A percentile compares a stretch with the other conserved stretches of the same genome.
These are phyloP conservation scores for Neoboletus subvelutipes DNA, from an alignment of 768 basidiomycete genomes.

Conservation along the genomic window DNA sequence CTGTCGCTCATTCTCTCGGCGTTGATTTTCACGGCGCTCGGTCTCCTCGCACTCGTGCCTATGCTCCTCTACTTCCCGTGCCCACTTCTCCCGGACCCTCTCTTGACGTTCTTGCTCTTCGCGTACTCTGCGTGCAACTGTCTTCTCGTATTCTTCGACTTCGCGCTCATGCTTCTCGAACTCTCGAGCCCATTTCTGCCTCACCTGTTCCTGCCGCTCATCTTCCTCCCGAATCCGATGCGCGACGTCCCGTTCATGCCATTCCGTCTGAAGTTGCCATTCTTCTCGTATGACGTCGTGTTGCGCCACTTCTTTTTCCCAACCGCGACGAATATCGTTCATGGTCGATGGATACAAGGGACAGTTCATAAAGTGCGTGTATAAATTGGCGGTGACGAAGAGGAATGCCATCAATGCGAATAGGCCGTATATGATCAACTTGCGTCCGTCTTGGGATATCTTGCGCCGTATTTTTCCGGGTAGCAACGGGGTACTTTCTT, in stretches of 20 bases:
- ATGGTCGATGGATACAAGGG: conserved; percentile 13
- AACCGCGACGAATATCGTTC: conserved; percentile 7
- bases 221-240: too few relatives aligned
- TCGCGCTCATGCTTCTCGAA: background rate
- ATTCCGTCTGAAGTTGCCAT: conserved; percentile 16
- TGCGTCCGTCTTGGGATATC: background rate
- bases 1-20: conserved; percentile 6
- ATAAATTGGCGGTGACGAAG: background rate
- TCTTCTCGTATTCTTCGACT: too few relatives aligned
- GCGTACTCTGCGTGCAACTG: background rate
- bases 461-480: background rate
- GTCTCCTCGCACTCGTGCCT: conserved; percentile 8
- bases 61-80: background rate
- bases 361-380: conserved; percentile 7
- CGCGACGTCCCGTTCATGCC: too few relatives aligned
- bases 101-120: too few relatives aligned
- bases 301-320: conserved; percentile 2
- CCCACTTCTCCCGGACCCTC: too few relatives aligned
- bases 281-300: background rate
- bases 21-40: conserved; percentile 10
- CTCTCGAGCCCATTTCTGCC: conserved; percentile 8
- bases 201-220: conserved; percentile 9
- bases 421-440: background rate
- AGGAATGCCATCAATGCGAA: background rate
- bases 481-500: conserved; percentile 10